These are phyloP conservation scores for Ilyonectria sp. DNA, from an alignment of 2,329 filamentous ascomycete species.

Conservation along the genomic window DNA sequence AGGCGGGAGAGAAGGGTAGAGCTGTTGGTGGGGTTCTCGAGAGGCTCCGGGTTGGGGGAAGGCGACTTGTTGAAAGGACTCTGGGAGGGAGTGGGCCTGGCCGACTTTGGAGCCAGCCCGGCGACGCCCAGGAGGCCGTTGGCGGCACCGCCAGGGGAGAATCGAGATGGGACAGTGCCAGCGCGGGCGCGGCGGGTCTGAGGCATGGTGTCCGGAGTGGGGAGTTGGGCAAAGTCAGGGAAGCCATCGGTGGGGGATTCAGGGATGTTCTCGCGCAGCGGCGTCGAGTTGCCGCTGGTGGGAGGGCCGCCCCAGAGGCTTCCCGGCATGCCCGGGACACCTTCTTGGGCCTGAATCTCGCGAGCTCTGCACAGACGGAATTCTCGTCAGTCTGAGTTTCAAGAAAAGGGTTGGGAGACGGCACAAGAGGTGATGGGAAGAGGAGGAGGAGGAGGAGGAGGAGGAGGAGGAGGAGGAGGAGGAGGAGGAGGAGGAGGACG, in stretches of 20 bases:
- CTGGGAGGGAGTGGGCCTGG: slow-evolving; percentile 87
- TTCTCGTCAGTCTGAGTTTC: slow-evolving; percentile 30
- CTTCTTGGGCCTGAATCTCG: slow-evolving; percentile 98
- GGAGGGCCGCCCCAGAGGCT: slow-evolving; percentile 95
- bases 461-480: too few species aligned
- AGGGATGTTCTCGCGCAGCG: slow-evolving; percentile 95
- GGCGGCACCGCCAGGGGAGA: slow-evolving; percentile 81
- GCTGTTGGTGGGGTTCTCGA: slow-evolving; percentile 66
- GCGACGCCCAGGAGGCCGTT: slow-evolving; percentile 72
- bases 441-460: not conserved
- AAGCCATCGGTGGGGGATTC: slow-evolving; percentile 98
- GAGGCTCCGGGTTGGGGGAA: slow-evolving; percentile 67
- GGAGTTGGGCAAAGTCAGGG: slow-evolving; percentile 85
- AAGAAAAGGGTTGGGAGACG: slow-evolving; percentile 20
- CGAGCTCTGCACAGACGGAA: slow-evolving; percentile 76
- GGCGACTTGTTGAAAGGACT: slow-evolving; percentile 84
- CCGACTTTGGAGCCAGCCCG: slow-evolving; percentile 79
- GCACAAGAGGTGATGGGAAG: slow-evolving; percentile 3
- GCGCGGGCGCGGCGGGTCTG: slow-evolving; percentile 87
- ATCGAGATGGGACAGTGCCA: slow-evolving; percentile 95
- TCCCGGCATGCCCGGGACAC: slow-evolving; percentile 76
- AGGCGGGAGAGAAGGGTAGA: slow-evolving; percentile 87
- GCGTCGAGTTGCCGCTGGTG: slow-evolving; percentile 95
- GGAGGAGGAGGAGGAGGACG: not conserved
- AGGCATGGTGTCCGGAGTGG: slow-evolving; percentile 76